phyloP scores from a whole-genome alignment of 495 filamentous ascomycete species.

The Paragyromitra xinjiangensis region DNA sequence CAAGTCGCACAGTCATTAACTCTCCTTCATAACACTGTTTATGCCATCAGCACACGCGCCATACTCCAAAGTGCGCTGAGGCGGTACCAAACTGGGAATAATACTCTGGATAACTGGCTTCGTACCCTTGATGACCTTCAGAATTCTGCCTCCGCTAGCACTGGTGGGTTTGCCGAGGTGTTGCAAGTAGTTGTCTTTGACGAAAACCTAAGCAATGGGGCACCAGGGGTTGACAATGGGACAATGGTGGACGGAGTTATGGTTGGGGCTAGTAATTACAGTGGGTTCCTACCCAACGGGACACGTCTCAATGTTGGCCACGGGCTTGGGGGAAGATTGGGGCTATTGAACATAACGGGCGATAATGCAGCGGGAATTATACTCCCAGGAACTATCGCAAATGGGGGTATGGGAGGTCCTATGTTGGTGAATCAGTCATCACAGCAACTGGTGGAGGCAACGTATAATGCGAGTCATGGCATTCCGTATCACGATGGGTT shows the following conservation, averaged over 20 bases:
- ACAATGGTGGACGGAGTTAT: conserved; percentile 35
- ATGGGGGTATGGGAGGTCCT: conserved; percentile 59
- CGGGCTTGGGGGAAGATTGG: conserved; percentile 52
- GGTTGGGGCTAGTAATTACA: conserved; percentile 41
- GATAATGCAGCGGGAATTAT: conserved; percentile 58
- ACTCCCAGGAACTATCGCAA: conserved; percentile 62
- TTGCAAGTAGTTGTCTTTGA: conserved; percentile 66
- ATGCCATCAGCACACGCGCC: conserved; percentile 66
- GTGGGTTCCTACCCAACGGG: conserved; percentile 43
- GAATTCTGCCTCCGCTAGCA: conserved; percentile 62
- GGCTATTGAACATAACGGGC: conserved; percentile 67
- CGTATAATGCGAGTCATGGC: conserved; percentile 60
- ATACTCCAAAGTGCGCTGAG: conserved; percentile 66
- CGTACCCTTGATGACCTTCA: conserved; percentile 64
- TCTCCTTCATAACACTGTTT: conserved; percentile 67
- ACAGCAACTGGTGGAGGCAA: conserved; percentile 27
- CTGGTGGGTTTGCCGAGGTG: conserved; percentile 59
- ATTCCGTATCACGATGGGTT: conserved; percentile 56
- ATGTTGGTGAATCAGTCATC: conserved; percentile 41
- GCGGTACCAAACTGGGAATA: conserved; percentile 65
- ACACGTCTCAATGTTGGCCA: conserved; percentile 51
- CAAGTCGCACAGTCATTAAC: conserved; percentile 67
- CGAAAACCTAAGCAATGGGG: conserved; percentile 60
- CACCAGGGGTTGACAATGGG: conserved; percentile 52
- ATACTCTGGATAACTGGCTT: conserved; percentile 65